Base-by-base conservation (phyloP, 2,329 filamentous ascomycete genomes). In the Pseudocercospora eumusae region DNA sequence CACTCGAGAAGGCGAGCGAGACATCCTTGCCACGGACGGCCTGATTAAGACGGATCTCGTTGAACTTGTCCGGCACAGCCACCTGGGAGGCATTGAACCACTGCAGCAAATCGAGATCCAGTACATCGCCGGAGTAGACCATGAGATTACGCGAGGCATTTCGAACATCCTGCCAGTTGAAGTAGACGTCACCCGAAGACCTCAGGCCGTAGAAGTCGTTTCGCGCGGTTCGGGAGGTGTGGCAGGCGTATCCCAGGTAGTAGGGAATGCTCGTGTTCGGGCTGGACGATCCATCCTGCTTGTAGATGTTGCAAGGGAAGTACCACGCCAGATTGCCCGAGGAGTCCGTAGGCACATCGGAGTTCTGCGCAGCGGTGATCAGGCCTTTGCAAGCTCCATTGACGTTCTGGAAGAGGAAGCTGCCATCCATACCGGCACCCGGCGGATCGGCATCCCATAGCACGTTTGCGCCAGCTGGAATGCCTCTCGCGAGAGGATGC, bases 341-440 rank as follows among this genome's bases (percentile, higher is more conserved):
- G 25, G 76, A 78, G 73, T 96, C 88, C 5, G 89, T 90, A 1
- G 93, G 92, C 8, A 99, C 87, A 69, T 92, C 88, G 0, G 93
- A 96, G 59, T 81, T 81, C 1, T 83, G 74, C 0, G 89, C 85
- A 7, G 83, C 77, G 0, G 86, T 96, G 74, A 99, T 96, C 60
- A 98, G 78, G 9, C 84, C 90, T 79, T 98, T 99, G 84, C 95
- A 99, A 65, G 90, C 90, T 53, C 95, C 96, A 70, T 99, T 99
- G 76, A 99, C 95, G 68, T 98, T 96, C 75, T 99, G 95, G 79
- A 99, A 99, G 73, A 99, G 79, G 75, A 99, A 99, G 73, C 93
- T 98, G 61, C 91, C 93, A 74, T 99, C 96, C 76, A 90, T 85
- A n/a, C 93, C 95, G 59, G 88, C 88, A 70, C 93, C 86, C 73